Evolutionary conservation across 768 basidiomycete species (phyloP).

Genomic region (Pleurotus tuber-regium): DNA sequence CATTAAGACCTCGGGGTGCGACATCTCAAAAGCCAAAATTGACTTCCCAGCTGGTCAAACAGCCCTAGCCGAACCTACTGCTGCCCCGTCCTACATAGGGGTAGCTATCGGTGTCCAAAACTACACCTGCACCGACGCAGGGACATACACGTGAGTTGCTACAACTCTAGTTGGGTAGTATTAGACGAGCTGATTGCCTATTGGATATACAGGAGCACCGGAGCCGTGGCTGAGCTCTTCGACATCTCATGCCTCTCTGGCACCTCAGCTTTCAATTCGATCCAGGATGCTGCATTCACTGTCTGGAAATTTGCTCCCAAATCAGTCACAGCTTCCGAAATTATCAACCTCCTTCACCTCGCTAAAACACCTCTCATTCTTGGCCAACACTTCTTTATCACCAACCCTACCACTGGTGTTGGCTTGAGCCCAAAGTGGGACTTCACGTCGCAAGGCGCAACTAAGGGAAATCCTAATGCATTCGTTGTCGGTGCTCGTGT

Average conservation of each 20-base stretch:
- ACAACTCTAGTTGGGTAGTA: too few species aligned
- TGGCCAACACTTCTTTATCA: conserved; percentile 58
- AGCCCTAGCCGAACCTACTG: conserved; percentile 31
- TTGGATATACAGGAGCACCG: conserved; percentile 42
- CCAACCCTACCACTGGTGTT: conserved; percentile 38
- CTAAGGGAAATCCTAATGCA: conserved; percentile 39
- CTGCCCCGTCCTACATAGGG: conserved; percentile 36
- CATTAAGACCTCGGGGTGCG: conserved; percentile 16
- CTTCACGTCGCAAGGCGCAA: conserved; percentile 41
- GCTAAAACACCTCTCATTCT: conserved; percentile 23
- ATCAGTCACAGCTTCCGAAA: conserved; percentile 15
- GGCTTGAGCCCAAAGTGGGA: conserved; percentile 55
- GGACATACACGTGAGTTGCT: conserved; percentile 42
- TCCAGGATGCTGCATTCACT: conserved; percentile 27
- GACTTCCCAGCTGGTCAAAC: conserved; percentile 24
- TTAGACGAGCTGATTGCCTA: too few species aligned
- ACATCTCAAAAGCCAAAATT: conserved; percentile 21
- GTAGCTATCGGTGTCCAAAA: conserved; percentile 51
- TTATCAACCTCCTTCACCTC: conserved; percentile 17
- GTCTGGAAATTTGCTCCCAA: conserved; percentile 22
- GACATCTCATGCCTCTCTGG: conserved; percentile 48
- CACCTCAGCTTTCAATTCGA: conserved; percentile 23
- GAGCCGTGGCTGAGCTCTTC: conserved; percentile 51
- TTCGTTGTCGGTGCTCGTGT: conserved; percentile 46
- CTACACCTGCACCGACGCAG: conserved; percentile 45